phyloP scores from a whole-genome alignment of 2,329 filamentous ascomycete species.

The Neofusicoccum sp. region DNA sequence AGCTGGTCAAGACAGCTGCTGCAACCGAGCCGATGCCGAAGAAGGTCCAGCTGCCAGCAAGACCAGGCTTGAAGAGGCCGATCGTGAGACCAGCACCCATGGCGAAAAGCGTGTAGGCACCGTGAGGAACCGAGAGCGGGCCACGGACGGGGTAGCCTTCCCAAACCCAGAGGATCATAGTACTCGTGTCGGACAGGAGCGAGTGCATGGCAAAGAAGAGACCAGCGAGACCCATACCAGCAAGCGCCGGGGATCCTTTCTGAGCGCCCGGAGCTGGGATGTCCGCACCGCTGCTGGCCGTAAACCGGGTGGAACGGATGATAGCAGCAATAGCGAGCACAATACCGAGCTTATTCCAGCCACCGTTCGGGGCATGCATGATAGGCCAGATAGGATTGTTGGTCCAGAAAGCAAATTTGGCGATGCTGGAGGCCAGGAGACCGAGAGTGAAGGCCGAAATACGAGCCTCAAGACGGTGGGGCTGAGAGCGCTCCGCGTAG shows the following conservation, averaged over 20 bases:
- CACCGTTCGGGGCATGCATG: constrained; percentile 86
- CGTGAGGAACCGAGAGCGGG: constrained; percentile 86
- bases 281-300: constrained; percentile 50
- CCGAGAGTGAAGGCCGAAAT: constrained; percentile 81
- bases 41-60: constrained; percentile 76
- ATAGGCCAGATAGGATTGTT: constrained; percentile 98
- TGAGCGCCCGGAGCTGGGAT: constrained; percentile 57
- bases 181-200: constrained; percentile 92
- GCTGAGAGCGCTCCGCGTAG: constrained; percentile 74
- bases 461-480: constrained; percentile 76
- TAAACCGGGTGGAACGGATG: constrained; percentile 71
- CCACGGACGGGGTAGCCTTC: constrained; percentile 91
- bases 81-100: constrained; percentile 82
- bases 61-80: constrained; percentile 71
- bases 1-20: constrained; percentile 75
- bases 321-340: constrained; percentile 74
- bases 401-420: constrained; percentile 90
- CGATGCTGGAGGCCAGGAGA: constrained; percentile 79
- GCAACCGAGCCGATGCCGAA: constrained; percentile 79
- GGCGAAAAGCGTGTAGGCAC: constrained; percentile 78
- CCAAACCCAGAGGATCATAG: constrained; percentile 99
- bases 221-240: constrained; percentile 78
- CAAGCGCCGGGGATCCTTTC: constrained; percentile 69
- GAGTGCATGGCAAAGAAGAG: constrained; percentile 90
- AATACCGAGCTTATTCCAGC: constrained; percentile 86